Base-by-base conservation (phyloP, 495 filamentous ascomycete genomes). In the Talaromyces trachyspermus region DNA sequence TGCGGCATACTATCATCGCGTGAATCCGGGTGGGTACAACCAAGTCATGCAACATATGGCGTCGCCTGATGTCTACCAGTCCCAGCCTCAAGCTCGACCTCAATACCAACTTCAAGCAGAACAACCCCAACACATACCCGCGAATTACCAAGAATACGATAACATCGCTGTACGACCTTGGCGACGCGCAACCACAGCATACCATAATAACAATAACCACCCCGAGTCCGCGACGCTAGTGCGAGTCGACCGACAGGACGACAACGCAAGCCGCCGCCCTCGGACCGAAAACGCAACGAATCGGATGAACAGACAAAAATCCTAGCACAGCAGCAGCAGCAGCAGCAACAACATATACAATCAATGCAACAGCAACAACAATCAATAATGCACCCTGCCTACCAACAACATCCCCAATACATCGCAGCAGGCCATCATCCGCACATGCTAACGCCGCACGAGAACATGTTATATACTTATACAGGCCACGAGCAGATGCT, bases 161-260 rank as follows among this genome's bases (percentile, higher is more conserved):
- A 39, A 43, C 19, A 19, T 35, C 14, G 9, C 29, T 26, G 10
- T 54, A 0, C 69, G 63, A 53, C 51, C 54, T 11, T 72, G 61
- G 62, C 62, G 59, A 36, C 62, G 61, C 8, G 52, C 55, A 35
- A 58, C 64, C 53, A 58, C 64, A 19, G 51, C 62, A 9, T 54
- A 62, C 2, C 63, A 69, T 46, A 46, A n/a, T n/a, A n/a, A n/a
- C n/a, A n/a, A n/a, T n/a, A n/a, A n/a, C n/a, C n/a, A 49, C 19
- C 49, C 55, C 27, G 64, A 62, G 30, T 54, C 53, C 42, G 45
- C 53, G 4, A 54, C 54, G 7, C 44, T 55, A 22, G 20, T 49
- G 5, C 54, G 59, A n/a, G 42, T 55, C 4, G 58, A 61, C 11
- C 62, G 56, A 5, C 58, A 64, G 26, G 55, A 55, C 65, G 51